Conservation (phyloP, 768 basidiomycete species). For the Mycena galopus region DNA sequence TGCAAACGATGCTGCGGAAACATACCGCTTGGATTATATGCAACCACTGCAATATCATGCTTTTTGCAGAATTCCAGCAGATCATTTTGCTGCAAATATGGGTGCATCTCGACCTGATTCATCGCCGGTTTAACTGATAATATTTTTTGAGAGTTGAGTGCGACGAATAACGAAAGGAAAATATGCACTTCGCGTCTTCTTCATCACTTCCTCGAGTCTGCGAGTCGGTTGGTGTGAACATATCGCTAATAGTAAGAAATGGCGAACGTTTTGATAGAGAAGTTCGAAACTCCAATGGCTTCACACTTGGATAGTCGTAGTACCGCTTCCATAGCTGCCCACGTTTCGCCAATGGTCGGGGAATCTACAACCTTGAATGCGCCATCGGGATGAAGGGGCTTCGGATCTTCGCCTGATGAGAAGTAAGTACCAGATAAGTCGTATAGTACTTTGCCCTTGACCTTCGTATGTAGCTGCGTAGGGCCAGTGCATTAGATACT, state of each 20-base stretch:
- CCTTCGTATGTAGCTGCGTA: conserved; percentile 37
- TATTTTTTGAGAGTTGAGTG: not conserved
- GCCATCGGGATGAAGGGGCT: conserved; percentile 39
- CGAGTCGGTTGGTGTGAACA: not conserved
- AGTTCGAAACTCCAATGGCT: conserved; percentile 51
- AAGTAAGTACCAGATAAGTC: not conserved
- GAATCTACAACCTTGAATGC: conserved; percentile 33
- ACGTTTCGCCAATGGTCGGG: conserved; percentile 43
- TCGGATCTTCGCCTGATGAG: conserved; percentile 11
- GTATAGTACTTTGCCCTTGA: not conserved
- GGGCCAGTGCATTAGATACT: conserved; percentile 58
- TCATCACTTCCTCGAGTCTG: conserved; percentile 41
- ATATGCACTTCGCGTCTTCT: conserved; percentile 33
- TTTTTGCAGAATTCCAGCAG: conserved; percentile 43
- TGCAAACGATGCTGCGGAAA: not conserved
- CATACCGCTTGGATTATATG: conserved; percentile 48
- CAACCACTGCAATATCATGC: conserved; percentile 48
- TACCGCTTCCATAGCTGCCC: conserved; percentile 44
- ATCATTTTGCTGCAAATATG: conserved; percentile 45
- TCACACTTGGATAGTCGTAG: conserved; percentile 39
- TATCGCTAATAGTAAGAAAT: not conserved
- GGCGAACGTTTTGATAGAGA: conserved; percentile 48
- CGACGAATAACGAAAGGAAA: not conserved
- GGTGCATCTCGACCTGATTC: conserved; percentile 50
- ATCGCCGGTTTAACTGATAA: conserved; percentile 46